These are phyloP conservation scores for Macadamia integrifolia DNA, from an alignment of 164 flowering plant genomes.

Conservation along the genomic window DNA sequence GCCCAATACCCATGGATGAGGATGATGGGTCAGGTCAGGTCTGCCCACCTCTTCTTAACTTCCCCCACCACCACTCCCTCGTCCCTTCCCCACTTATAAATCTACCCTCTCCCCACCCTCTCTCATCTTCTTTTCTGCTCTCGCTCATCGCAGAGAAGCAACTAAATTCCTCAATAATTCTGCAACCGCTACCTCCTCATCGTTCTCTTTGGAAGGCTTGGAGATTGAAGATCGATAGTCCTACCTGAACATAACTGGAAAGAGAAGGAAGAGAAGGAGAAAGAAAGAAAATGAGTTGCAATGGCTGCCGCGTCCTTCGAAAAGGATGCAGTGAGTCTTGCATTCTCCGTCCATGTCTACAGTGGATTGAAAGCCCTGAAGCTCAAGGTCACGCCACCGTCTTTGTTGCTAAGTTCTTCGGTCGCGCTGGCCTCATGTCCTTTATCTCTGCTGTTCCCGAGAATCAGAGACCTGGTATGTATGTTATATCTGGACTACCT, in stretches of 20 bases:
- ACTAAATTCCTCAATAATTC: too few species aligned
- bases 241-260: too few species aligned
- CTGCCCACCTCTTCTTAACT: not conserved
- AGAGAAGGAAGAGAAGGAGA: not conserved
- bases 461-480: slow-evolving; percentile 49
- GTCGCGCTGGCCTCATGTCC: slow-evolving; percentile 79
- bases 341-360: slow-evolving; percentile 56
- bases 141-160: too few species aligned
- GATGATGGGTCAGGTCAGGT: too few species aligned
- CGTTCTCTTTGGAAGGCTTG: too few species aligned
- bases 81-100: not conserved
- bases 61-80: not conserved
- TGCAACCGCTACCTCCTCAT: too few species aligned
- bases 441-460: slow-evolving; percentile 69
- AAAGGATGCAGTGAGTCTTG: slow-evolving; percentile 79
- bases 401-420: slow-evolving; percentile 79
- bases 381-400: slow-evolving; percentile 81
- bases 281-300: slow-evolving; percentile 69
- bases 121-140: too few species aligned
- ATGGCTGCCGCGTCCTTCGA: slow-evolving; percentile 76
- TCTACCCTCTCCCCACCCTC: slow-evolving; percentile 4
- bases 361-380: slow-evolving; percentile 58
- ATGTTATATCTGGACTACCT: too few species aligned
- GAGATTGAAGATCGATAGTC: too few species aligned
- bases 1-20: too few species aligned